Evolutionary conservation across 2,329 filamentous ascomycete genomes (phyloP), one percentile per base, ranked within the genome.

Genomic region (Aspergillus aculeatinus): DNA sequence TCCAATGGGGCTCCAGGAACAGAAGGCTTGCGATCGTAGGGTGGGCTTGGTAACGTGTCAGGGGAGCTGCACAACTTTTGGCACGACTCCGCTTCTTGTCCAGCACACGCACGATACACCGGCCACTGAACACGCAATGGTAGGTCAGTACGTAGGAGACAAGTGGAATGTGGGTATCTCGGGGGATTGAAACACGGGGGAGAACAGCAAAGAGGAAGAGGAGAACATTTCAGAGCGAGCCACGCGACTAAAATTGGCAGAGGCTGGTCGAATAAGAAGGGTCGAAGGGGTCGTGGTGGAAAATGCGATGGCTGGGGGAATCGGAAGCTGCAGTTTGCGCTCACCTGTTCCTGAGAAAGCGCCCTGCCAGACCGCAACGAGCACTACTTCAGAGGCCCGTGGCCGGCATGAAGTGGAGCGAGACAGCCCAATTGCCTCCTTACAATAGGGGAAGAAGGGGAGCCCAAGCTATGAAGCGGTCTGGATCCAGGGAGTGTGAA

Each of bases 261-360:
- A 72, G 72, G 72, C 71, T 75, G 72, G 72, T 66, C 67, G 59
- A 70, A 69, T 69, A 54, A 57, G 54, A 57, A 60, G 60, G 50
- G 59, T 42, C 31, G 54, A 57, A 60, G 60, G 50, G 59, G 44
- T 31, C 27, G 53, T 53, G 31, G 62, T 61, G 69, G 71, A 9
- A 77, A 77, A 72, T 75, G 61, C 60, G 75, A 77, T 75, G 75
- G 75, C 75, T 77, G 75, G 75, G 72, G 59, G 58, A 9, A 35
- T 35, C 33, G 53, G 60, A 61, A 59, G 33, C 42, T 52, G 57
- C 50, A 60, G 53, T 51, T 51, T 47, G 52, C 58, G 51, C 57
- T 60, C 57, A 61, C 56, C 60, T 58, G 56, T 58, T 54, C 60
- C 48, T 53, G 52, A 50, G 49, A 51, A 51, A 51, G 53, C 54